Percentiles rank a stretch among this genome's conserved stretches.
phyloP scores from a whole-genome alignment of 768 basidiomycete species.

The Podaxis mareebaensis region DNA sequence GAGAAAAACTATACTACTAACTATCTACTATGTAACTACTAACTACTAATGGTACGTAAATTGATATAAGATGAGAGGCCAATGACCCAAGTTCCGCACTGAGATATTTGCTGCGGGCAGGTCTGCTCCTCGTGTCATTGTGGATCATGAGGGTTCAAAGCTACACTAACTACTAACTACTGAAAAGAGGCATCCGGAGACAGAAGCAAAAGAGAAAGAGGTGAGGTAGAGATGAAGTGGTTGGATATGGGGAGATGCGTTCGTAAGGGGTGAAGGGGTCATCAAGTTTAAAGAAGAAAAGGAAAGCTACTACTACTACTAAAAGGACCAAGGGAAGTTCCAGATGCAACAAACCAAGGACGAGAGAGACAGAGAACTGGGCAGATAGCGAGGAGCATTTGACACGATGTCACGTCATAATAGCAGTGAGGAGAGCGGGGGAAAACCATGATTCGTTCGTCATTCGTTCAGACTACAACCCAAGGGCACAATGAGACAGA shows the following conservation, averaged over 20 bases:
- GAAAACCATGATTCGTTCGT: constrained; percentile 9
- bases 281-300: constrained; percentile 5
- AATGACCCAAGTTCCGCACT: constrained; percentile 1
- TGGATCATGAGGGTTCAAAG: constrained; percentile 11
- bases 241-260: constrained; percentile 1
- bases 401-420: constrained; percentile 6
- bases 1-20: constrained; percentile 46
- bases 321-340: constrained; percentile 34
- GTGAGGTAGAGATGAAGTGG: not conserved
- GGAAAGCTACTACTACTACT: constrained; percentile 33
- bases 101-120: constrained; percentile 9
- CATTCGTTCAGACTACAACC: constrained; percentile 9
- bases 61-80: constrained; percentile 24
- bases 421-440: constrained; percentile 10
- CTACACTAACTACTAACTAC: constrained; percentile 22
- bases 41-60: constrained; percentile 54
- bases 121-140: not conserved
- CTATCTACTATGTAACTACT: constrained; percentile 42
- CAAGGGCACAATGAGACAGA: constrained; percentile 11
- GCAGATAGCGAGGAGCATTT: constrained; percentile 15
- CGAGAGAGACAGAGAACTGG: constrained; percentile 24
- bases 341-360: constrained; percentile 48
- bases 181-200: constrained; percentile 18
- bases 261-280: constrained; percentile 10
- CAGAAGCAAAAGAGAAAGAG: constrained; percentile 13